Evolutionary conservation across 768 basidiomycete species (phyloP), one percentile per base, ranked within the genome.

Genomic region (Dacryopinax spathularia): DNA sequence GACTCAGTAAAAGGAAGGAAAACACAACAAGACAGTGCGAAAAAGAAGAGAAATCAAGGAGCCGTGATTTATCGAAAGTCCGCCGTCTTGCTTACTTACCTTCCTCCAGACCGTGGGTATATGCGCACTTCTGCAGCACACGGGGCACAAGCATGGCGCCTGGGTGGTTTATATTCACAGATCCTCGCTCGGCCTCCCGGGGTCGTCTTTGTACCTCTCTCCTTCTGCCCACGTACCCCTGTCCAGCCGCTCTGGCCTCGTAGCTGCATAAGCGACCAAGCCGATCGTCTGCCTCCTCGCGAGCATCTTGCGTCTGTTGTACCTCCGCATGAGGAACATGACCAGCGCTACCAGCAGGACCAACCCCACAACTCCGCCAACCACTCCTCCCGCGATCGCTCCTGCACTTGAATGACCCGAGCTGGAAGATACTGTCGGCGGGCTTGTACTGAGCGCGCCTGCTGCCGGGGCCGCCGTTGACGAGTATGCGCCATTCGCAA

Each of bases 161-260:
- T 44, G 12, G 7, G 13, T 44, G 10, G 43, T 12, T 12, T 20
- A 9, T 22, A 22, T 20, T 56, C 48, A 56, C 25, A 56, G 20
- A 3, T 27, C 48, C 10, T 56, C 48, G 29, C 48, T 56, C 48
- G 48, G 48, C 48, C 48, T 3, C 13, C 48, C 48, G 10, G 48
- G 48, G 25, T 56, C 25, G 48, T 56, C 48, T 29, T 56, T 56
- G 48, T 56, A 56, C 48, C 48, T 56, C 29, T 56, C 48, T 18
- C 48, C 48, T 20, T 56, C 48, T 22, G 48, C 25, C 48, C 48
- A 56, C 5, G 48, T 56, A 15, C 25, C 3, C 29, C 48, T 56
- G 25, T 56, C 48, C 48, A 56, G 48, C 48, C 48, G 3, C 48
- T 56, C 48, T 29, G 48, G 48, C 48, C 48, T 25, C 22, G 48